phyloP scores from a whole-genome alignment of 2,329 filamentous ascomycete species.

The Fusarium subtropicale region DNA sequence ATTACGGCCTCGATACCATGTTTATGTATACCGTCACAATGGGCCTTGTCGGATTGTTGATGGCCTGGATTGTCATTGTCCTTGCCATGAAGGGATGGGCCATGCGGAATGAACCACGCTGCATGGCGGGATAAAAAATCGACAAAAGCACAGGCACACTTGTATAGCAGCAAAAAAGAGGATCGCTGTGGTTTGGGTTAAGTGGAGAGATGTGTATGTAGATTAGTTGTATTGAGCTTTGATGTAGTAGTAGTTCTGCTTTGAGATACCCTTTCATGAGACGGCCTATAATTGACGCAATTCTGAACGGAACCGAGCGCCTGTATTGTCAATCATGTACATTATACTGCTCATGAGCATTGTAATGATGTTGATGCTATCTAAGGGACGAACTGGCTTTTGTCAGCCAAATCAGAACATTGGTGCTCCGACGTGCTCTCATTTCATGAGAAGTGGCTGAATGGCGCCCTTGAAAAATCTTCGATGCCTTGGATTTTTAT shows the following conservation, averaged over 20 bases:
- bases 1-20: constrained; percentile 86
- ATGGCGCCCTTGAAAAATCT: background rate
- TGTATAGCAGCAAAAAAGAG: background rate
- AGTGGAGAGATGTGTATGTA: constrained; percentile 1
- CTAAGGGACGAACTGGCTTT: background rate
- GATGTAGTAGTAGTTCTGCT: constrained; percentile 29
- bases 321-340: background rate
- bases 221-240: constrained; percentile 15
- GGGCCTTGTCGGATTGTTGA: constrained; percentile 83
- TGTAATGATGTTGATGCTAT: background rate
- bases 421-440: background rate
- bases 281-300: constrained; percentile 15
- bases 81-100: constrained; percentile 93
- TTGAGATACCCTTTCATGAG: constrained; percentile 47
- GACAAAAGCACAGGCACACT: background rate
- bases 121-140: constrained; percentile 4
- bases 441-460: background rate
- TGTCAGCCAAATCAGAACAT: background rate
- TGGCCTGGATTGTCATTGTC: constrained; percentile 84
- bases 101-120: constrained; percentile 58
- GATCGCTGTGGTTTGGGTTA: background rate
- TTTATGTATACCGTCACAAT: constrained; percentile 91
- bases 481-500: background rate
- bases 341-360: background rate
- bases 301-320: background rate